A percentile compares a stretch with the other conserved stretches of the same genome.
These are phyloP conservation scores for Pecoramyces ruminantium DNA, from an alignment of 192 early-diverging fungal species.

Conservation along the genomic window DNA sequence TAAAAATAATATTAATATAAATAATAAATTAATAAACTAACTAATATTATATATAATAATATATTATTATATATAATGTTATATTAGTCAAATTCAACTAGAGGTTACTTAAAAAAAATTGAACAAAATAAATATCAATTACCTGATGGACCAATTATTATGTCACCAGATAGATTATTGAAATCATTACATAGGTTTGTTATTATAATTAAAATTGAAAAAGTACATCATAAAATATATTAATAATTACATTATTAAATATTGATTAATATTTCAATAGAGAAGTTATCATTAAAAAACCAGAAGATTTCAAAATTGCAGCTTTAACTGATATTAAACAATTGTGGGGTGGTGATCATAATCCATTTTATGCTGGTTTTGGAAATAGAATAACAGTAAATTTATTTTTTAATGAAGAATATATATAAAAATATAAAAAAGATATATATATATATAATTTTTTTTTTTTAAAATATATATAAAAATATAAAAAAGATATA, in stretches of 20 bases:
- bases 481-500: no score
- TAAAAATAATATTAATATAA: no score
- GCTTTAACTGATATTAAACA: conserved; percentile 80
- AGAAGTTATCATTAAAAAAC: conserved; percentile 86
- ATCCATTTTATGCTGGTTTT: conserved; percentile 80
- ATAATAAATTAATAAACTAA: no score
- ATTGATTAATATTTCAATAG: conserved; percentile 8
- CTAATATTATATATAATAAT: no score
- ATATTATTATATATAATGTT: neutral
- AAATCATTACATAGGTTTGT: conserved; percentile 64
- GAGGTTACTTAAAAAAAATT: conserved; percentile 79
- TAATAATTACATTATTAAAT: neutral
- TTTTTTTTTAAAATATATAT: no score
- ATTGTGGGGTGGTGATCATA: conserved; percentile 55
- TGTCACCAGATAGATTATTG: conserved; percentile 88
- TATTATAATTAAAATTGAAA: no score
- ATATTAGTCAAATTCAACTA: conserved; percentile 53
- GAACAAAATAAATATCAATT: conserved; percentile 74
- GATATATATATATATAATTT: no score
- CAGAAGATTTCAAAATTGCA: conserved; percentile 94
- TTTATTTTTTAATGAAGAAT: no score
- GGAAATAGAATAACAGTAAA: conserved; percentile 3
- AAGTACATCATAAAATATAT: neutral
- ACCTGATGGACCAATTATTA: conserved; percentile 86
- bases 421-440: no score